These are phyloP conservation scores for Scheffersomyces quercinus DNA, from an alignment of 1,139 yeast genomes.

Conservation along the genomic window DNA sequence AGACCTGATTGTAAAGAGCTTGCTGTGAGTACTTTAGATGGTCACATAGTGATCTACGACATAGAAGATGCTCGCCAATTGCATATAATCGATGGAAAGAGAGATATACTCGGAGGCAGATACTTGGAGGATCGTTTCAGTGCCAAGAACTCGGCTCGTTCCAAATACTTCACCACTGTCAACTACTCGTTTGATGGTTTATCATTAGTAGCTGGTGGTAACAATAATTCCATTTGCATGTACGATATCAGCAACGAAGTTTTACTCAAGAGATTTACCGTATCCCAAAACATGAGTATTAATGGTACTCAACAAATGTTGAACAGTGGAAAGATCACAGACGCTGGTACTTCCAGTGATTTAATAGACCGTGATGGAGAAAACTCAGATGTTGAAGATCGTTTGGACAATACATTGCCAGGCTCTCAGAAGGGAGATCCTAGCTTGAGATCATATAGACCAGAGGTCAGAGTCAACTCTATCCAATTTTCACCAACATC, in stretches of 20 bases:
- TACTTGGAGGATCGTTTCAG: slow-evolving; percentile 78
- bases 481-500: slow-evolving; percentile 89
- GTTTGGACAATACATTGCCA: slow-evolving; percentile 75
- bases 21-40: slow-evolving; percentile 87
- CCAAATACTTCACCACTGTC: slow-evolving; percentile 80
- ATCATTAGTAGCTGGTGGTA: slow-evolving; percentile 88
- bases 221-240: slow-evolving; percentile 85
- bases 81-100: slow-evolving; percentile 82
- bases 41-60: slow-evolving; percentile 82
- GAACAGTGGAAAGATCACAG: slow-evolving; percentile 81
- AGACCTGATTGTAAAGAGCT: slow-evolving; percentile 91
- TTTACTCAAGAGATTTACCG: slow-evolving; percentile 73
- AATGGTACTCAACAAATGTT: slow-evolving; percentile 84
- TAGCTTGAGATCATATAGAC: slow-evolving; percentile 73
- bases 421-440: slow-evolving; percentile 90
- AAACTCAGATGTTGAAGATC: slow-evolving; percentile 79
- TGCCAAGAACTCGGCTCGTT: slow-evolving; percentile 77
- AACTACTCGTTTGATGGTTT: slow-evolving; percentile 89
- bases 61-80: slow-evolving; percentile 78
- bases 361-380: slow-evolving; percentile 85
- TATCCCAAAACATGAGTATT: slow-evolving; percentile 84
- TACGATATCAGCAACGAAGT: slow-evolving; percentile 91
- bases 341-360: slow-evolving; percentile 78
- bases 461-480: slow-evolving; percentile 77
- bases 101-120: slow-evolving; percentile 88